Conservation (phyloP, 768 basidiomycete species). For the Pulveroboletus sp. region DNA sequence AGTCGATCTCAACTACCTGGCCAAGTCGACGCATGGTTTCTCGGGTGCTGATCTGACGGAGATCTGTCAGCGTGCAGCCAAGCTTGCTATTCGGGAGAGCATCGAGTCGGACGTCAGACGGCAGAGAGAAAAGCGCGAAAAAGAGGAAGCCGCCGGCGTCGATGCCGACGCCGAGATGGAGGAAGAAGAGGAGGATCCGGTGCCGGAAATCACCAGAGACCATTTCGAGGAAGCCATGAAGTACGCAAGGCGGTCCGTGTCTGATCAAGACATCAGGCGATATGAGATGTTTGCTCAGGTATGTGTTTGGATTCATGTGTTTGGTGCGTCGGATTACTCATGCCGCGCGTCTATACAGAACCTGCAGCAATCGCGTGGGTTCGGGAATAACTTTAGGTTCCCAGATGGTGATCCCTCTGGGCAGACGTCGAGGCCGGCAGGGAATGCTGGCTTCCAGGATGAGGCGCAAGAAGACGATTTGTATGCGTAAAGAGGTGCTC, state of each 20-base stretch:
- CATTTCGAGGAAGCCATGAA: slow-evolving; percentile 99
- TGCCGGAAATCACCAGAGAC: slow-evolving; percentile 81
- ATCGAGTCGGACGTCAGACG: slow-evolving; percentile 88
- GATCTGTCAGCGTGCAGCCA: slow-evolving; percentile 96
- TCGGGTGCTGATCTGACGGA: slow-evolving; percentile 99
- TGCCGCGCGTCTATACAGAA: slow-evolving; percentile 46
- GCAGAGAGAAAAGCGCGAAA: slow-evolving; percentile 74
- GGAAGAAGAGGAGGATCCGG: slow-evolving; percentile 74
- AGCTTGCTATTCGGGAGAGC: slow-evolving; percentile 91
- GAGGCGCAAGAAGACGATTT: slow-evolving; percentile 88
- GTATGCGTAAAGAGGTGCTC: slow-evolving; percentile 61
- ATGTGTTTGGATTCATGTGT: slow-evolving; percentile 18
- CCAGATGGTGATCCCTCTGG: slow-evolving; percentile 60
- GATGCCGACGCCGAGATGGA: slow-evolving; percentile 73
- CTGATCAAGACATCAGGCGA: slow-evolving; percentile 92
- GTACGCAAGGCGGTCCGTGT: slow-evolving; percentile 94
- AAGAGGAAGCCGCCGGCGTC: slow-evolving; percentile 62
- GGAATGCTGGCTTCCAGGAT: slow-evolving; percentile 78
- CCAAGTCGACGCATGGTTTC: slow-evolving; percentile 94
- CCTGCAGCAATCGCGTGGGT: slow-evolving; percentile 85
- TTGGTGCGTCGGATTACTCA: background rate
- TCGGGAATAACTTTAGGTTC: slow-evolving; percentile 98
- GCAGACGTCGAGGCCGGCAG: slow-evolving; percentile 41
- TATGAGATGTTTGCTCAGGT: slow-evolving; percentile 99
- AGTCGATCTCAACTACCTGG: slow-evolving; percentile 82